Percentiles rank a stretch among this genome's conserved stretches.
Conservation (phyloP, 331 rosid species). For the Saraca asoca region DNA sequence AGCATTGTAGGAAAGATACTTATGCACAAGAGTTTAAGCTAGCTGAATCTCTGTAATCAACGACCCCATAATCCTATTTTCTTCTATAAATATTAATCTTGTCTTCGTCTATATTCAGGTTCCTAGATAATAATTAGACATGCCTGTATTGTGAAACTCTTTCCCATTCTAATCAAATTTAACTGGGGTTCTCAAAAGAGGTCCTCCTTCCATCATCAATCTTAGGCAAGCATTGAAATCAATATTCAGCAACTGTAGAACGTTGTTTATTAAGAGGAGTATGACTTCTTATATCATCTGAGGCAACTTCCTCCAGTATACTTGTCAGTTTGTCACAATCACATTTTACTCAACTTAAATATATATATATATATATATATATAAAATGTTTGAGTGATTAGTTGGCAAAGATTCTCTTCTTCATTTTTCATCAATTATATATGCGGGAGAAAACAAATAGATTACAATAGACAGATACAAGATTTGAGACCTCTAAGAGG, state of each 20-base stretch:
- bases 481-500: constrained; percentile 3
- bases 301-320: neutral
- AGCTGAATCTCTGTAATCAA: neutral
- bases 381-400: neutral
- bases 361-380: no score
- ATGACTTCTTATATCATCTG: neutral
- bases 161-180: neutral
- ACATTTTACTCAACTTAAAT: constrained; percentile 9
- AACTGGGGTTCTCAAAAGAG: neutral
- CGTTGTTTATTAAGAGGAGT: neutral
- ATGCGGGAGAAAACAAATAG: neutral
- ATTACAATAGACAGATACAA: neutral
- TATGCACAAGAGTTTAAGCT: neutral
- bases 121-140: neutral
- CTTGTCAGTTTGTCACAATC: neutral
- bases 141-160: neutral
- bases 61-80: neutral
- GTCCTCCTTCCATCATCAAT: constrained; percentile 12
- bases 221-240: neutral
- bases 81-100: neutral
- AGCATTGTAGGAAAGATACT: neutral
- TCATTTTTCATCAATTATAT: constrained; percentile 11
- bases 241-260: constrained; percentile 14
- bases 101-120: neutral
- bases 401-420: constrained; percentile 1